These are phyloP conservation scores for Stentor roeselii DNA, from an alignment of 73 alveolate species.

Conservation along the genomic window DNA sequence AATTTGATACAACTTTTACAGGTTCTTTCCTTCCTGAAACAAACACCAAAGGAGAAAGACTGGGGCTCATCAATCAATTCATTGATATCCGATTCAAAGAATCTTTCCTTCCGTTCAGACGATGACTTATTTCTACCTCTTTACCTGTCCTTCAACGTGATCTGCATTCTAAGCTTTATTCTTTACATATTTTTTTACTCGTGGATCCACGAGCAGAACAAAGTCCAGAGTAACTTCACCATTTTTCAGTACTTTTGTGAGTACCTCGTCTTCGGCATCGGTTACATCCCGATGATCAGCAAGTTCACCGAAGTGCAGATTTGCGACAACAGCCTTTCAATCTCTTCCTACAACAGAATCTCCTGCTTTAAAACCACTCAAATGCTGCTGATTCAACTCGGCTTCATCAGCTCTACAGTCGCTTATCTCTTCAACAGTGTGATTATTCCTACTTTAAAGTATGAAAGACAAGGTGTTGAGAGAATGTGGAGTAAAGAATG, in stretches of 20 bases:
- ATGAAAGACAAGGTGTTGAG: neutral
- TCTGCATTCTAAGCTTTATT: neutral
- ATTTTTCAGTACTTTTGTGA: neutral
- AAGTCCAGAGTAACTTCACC: neutral
- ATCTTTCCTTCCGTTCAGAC: neutral
- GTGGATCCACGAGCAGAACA: neutral
- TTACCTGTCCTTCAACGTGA: neutral
- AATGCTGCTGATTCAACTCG: neutral
- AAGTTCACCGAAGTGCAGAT: neutral
- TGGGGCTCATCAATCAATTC: too few relatives aligned
- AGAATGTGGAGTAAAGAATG: neutral
- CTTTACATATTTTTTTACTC: neutral
- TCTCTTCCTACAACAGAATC: neutral
- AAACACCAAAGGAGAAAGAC: too few relatives aligned
- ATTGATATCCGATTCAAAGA: too few relatives aligned
- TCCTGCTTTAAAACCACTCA: neutral
- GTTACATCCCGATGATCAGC: neutral
- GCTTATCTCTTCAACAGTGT: neutral
- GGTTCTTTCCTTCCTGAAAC: too few relatives aligned
- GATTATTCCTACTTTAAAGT: neutral
- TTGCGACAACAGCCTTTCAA: neutral
- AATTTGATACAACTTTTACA: too few relatives aligned
- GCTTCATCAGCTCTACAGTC: neutral
- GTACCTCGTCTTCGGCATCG: neutral
- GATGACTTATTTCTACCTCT: neutral